Evolutionary conservation across 306 rosid species (phyloP).

Genomic region (Senna siamea): DNA sequence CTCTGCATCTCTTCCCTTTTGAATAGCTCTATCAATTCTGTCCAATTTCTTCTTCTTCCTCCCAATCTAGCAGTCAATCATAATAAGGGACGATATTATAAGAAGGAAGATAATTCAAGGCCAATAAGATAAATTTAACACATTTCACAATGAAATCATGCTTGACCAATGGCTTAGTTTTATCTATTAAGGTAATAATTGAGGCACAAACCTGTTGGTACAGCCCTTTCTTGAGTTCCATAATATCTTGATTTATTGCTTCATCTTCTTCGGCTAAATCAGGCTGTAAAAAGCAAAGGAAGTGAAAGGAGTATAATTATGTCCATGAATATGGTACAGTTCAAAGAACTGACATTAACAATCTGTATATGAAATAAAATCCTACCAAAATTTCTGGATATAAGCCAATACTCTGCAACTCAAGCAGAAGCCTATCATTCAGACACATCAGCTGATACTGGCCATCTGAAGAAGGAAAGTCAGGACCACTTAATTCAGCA

Average conservation of each 20-base stretch:
- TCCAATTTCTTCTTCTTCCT: constrained; percentile 68
- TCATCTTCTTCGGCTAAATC: constrained; percentile 85
- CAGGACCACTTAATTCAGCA: constrained; percentile 47
- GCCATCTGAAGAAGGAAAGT: constrained; percentile 60
- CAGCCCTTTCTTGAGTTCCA: constrained; percentile 65
- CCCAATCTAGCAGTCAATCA: constrained; percentile 55
- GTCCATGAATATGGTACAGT: constrained; percentile 33
- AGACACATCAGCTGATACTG: constrained; percentile 79
- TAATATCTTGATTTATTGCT: constrained; percentile 64
- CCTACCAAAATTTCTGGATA: constrained; percentile 82
- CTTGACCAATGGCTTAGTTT: constrained; percentile 7
- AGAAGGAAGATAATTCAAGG: constrained; percentile 30
- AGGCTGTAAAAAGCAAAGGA: constrained; percentile 65
- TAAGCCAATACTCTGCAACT: constrained; percentile 85
- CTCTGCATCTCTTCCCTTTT: constrained; percentile 63
- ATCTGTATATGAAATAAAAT: constrained; percentile 32
- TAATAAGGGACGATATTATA: constrained; percentile 39
- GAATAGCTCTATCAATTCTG: constrained; percentile 61
- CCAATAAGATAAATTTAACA: constrained; percentile 26
- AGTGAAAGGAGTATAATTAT: constrained; percentile 29
- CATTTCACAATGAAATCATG: neutral
- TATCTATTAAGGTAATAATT: neutral
- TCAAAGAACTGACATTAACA: constrained; percentile 31
- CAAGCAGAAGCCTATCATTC: constrained; percentile 78
- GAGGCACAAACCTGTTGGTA: constrained; percentile 64